A percentile compares a stretch with the other conserved stretches of the same genome.
Evolutionary conservation across 495 filamentous ascomycete species (phyloP).

Genomic region (Aspergillus bridgeri): DNA sequence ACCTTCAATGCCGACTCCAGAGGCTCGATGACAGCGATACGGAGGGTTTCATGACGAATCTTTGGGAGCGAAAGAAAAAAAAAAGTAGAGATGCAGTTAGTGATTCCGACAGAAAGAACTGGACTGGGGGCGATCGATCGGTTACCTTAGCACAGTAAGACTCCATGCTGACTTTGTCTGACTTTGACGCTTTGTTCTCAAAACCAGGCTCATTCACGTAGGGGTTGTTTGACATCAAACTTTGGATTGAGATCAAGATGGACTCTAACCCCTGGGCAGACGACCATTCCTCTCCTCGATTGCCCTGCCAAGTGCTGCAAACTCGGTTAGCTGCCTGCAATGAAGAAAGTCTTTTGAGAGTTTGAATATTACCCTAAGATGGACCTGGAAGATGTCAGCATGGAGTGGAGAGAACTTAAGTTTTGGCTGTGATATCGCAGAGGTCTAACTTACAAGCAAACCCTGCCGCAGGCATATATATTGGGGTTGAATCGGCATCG

Average conservation of each 20-base stretch:
- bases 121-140: not conserved
- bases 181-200: constrained; percentile 63
- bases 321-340: constrained; percentile 13
- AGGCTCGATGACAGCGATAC: constrained; percentile 80
- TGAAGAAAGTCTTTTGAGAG: not conserved
- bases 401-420: too few species aligned
- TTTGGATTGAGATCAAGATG: constrained; percentile 92
- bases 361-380: constrained; percentile 75
- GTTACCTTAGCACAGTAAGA: constrained; percentile 82
- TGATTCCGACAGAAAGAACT: not conserved
- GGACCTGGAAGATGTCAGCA: constrained; percentile 56
- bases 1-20: constrained; percentile 77
- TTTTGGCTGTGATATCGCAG: not conserved
- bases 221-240: constrained; percentile 87
- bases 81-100: not conserved
- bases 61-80: constrained; percentile 36
- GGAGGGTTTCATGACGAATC: constrained; percentile 89
- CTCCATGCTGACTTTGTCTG: constrained; percentile 71
- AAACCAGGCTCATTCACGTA: constrained; percentile 97
- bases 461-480: constrained; percentile 86
- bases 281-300: constrained; percentile 90
- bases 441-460: constrained; percentile 67
- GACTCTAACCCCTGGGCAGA: constrained; percentile 94
- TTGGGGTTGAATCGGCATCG: constrained; percentile 93
- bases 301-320: constrained; percentile 87